Evolutionary conservation across 495 filamentous ascomycete species (phyloP).

Genomic region (Aspergillus affinis): DNA sequence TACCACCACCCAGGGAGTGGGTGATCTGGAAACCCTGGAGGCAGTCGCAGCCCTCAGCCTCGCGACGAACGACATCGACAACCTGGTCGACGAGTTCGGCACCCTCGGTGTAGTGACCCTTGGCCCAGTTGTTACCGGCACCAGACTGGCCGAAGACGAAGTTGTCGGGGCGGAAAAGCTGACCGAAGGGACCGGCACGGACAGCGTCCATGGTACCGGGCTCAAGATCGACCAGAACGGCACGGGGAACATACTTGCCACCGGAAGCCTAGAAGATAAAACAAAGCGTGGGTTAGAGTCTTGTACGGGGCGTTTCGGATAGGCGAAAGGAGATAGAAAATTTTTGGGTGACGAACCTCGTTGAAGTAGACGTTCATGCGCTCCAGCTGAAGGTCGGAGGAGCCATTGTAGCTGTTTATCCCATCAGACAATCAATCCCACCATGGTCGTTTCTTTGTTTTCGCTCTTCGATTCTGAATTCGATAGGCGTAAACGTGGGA

Average conservation of each 20-base stretch:
- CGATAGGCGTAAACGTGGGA: background rate
- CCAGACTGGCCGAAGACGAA: conserved; percentile 99
- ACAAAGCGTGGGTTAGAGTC: conserved; percentile 14
- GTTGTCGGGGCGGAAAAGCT: conserved; percentile 99
- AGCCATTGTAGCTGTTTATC: conserved; percentile 81
- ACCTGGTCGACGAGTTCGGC: conserved; percentile 98
- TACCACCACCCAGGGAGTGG: conserved; percentile 99
- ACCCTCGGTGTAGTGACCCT: conserved; percentile 99
- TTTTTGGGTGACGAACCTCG: conserved; percentile 62
- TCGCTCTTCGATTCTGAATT: conserved; percentile 1
- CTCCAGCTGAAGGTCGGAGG: conserved; percentile 98
- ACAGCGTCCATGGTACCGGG: conserved; percentile 98
- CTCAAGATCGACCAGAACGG: conserved; percentile 98
- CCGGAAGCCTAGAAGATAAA: conserved; percentile 65
- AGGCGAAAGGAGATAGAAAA: background rate
- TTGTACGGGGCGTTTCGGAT: conserved; percentile 1
- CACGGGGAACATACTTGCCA: conserved; percentile 99
- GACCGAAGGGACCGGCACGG: conserved; percentile 96
- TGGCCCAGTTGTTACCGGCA: conserved; percentile 99
- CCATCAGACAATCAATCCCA: conserved; percentile 27
- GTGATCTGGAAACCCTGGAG: conserved; percentile 99
- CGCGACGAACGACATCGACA: conserved; percentile 96
- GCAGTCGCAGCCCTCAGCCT: conserved; percentile 99
- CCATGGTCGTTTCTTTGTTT: conserved; percentile 13
- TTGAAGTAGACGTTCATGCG: conserved; percentile 99